Base-by-base conservation (phyloP, 495 filamentous ascomycete species). In the Penicillium waksmanii region DNA sequence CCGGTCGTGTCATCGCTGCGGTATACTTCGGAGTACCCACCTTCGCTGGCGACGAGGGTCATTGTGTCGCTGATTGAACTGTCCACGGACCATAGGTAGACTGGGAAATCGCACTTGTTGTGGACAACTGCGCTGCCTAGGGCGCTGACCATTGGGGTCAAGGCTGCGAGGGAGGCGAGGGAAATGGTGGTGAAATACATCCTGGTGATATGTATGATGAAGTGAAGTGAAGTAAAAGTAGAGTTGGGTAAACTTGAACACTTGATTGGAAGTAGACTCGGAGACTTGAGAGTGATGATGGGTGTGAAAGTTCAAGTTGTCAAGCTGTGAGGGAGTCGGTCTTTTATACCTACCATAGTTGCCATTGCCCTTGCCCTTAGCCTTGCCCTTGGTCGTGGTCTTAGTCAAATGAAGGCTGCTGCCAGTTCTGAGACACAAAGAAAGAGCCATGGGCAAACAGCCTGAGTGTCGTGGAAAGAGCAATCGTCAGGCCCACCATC, bases 31-130 rank as follows among this genome's bases (percentile, higher is more conserved):
- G 19, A 61, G 71, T 78, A 82, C 46, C 25, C 55, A 13, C 53
- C 62, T 40, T 73, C 75, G 8, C 23, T 27, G 23, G 73, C 60
- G 10, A 61, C 25, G 47, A 86, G 61, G 34, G 72, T 75, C 51
- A 73, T 69, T 49, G 69, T 65, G 0, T 68, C 65, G 19, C 72
- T 66, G 56, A 84, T 64, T n/a, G 69, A 53, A 49, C 63, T 55
- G 47, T 79, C 83, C 42, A 86, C 83, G n/a, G 81, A 82, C 82
- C 82, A 85, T 58, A 84, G 63, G 61, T 84, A 81, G 46, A 84
- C 73, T 27, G 74, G 58, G 57, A 46, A 40, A 55, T 55, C 12
- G 74, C 80, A 85, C 46, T 77, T 75, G 71, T 86, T 86, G 55
- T 68, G 51, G 13, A 86, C 80, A 53, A 73, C 51, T 49, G 84